Percentiles rank a stretch among this genome's conserved stretches.
phyloP scores from a whole-genome alignment of 2,329 filamentous ascomycete species.

The Colletotrichum siamense region DNA sequence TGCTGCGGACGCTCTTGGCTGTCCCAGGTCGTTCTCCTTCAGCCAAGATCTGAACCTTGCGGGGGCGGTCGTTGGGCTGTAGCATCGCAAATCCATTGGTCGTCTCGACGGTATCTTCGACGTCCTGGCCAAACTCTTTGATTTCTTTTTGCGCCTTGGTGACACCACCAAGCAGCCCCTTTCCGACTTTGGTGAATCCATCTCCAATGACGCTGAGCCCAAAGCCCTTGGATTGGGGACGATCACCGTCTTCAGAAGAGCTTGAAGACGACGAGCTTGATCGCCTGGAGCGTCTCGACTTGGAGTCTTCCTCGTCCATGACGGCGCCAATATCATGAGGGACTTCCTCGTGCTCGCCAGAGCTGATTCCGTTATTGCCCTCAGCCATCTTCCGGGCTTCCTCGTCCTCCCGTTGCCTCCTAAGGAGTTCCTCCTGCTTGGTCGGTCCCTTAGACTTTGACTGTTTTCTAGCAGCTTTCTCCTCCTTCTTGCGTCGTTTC shows the following conservation, averaged over 20 bases:
- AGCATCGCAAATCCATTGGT: conserved; percentile 56
- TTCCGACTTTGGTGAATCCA: conserved; percentile 51
- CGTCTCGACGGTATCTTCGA: conserved; percentile 58
- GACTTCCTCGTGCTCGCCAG: conserved; percentile 57
- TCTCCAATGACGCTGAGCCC: conserved; percentile 42
- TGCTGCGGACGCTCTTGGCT: neutral
- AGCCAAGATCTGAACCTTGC: conserved; percentile 33
- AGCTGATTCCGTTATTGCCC: conserved; percentile 51
- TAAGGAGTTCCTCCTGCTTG: conserved; percentile 55
- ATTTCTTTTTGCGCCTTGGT: conserved; percentile 50
- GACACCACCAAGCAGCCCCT: conserved; percentile 38
- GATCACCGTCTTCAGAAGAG: conserved; percentile 27
- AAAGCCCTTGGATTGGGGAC: conserved; percentile 9
- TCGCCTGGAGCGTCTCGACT: conserved; percentile 11
- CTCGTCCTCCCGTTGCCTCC: conserved; percentile 53
- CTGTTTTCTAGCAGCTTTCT: conserved; percentile 67
- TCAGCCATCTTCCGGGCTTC: conserved; percentile 57
- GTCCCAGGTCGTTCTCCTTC: conserved; percentile 33
- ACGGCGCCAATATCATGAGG: conserved; percentile 56
- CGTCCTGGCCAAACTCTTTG: conserved; percentile 52
- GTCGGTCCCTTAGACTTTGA: conserved; percentile 52
- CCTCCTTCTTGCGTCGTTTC: conserved; percentile 68
- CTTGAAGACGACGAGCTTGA: conserved; percentile 10
- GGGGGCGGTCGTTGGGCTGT: conserved; percentile 29
- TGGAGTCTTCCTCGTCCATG: conserved; percentile 42